Evolutionary conservation across 2,329 filamentous ascomycete species (phyloP), one percentile per base, ranked within the genome.

Genomic region (Aspergillaceae sp.): DNA sequence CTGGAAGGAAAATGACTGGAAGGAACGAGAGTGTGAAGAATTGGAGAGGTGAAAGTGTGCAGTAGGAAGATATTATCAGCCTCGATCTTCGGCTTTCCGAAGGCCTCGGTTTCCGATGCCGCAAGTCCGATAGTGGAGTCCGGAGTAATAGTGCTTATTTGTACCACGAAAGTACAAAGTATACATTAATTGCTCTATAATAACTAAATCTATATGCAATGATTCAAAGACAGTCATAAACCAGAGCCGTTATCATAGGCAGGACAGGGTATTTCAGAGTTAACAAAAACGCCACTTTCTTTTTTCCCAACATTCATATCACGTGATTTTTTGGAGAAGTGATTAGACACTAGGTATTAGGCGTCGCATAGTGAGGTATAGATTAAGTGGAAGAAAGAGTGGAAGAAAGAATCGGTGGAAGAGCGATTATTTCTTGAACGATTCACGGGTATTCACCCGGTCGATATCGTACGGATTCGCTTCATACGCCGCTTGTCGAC

Each of bases 401-500:
- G 19, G 29, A 9, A 28, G 36, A 30, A 33, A 38, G 29, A 42
- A n/a, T 28, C 37, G 28, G 19, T 19, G 19, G 19, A 19, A 19
- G 19, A 19, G 19, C 19, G 19, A 19, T 19, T 19, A 42, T 35
- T 48, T 42, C 46, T 63, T 64, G 53, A 64, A 64, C 8, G 66
- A 67, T 28, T 70, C 62, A 30, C 54, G 59, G 2, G 69, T 71
- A 51, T 72, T 63, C 38, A 72, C 68, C 19, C 68, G 62, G 45
- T 72, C 69, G 47, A 72, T 62, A 48, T 69, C 67, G 50, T 66
- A 72, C 2, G 69, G 69, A 43, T 70, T 72, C 7, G 61, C 67
- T 10, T 72, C 68, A 40, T 72, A 72, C n/a, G 62, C 53, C 30
- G 52, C 54, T n/a, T 47, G 43, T 34, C 51, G 54, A 36, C 53